Evolutionary conservation across 257 asterid species (phyloP).

Genomic region (Solanum verrucosum): DNA sequence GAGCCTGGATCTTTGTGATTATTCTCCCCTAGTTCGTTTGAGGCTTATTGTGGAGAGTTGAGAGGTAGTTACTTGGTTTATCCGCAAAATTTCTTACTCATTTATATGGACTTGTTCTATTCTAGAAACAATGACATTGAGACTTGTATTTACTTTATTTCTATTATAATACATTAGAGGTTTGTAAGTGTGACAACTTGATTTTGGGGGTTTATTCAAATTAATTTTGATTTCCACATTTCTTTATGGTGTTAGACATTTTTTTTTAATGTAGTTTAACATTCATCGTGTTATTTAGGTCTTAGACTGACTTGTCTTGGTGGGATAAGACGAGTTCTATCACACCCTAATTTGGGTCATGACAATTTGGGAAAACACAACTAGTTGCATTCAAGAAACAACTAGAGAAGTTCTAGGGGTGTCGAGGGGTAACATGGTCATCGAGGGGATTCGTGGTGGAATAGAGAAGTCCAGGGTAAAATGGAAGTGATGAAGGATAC

Average conservation of each 20-base stretch:
- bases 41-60: background rate
- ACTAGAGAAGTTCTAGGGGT: background rate
- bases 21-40: background rate
- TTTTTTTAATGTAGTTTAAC: background rate
- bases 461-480: background rate
- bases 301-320: background rate
- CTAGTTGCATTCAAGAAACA: background rate
- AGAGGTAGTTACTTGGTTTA: background rate
- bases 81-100: background rate
- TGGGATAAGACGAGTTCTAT: background rate
- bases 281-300: background rate
- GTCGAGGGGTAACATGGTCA: background rate
- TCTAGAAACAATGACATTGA: background rate
- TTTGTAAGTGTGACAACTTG: background rate
- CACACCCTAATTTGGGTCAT: background rate
- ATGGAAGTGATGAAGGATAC: background rate
- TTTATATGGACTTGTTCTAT: background rate
- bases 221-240: too few relatives aligned
- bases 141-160: background rate
- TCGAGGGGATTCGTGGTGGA: background rate
- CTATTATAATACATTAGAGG: background rate
- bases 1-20: background rate
- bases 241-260: background rate
- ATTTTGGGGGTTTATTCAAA: background rate
- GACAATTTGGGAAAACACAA: background rate